Conservation (phyloP, 805 yeast species). For the Ogataea thermomethanolica region DNA sequence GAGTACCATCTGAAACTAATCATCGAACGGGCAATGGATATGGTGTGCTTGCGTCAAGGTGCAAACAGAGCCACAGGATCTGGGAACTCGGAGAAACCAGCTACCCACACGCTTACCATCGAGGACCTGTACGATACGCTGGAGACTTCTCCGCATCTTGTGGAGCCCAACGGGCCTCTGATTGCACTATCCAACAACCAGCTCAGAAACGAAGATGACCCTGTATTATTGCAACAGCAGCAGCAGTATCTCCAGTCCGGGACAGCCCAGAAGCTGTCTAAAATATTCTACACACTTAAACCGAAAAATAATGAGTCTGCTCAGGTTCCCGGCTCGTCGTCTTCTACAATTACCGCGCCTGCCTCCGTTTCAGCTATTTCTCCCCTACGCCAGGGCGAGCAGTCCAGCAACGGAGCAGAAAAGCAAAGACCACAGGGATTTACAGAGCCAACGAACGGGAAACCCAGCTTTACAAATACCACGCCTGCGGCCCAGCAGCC, state of each 20-base stretch:
- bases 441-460: constrained; percentile 2
- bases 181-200: constrained; percentile 46
- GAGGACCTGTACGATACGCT: constrained; percentile 68
- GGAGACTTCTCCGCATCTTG: constrained; percentile 59
- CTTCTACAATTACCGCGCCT: constrained; percentile 19
- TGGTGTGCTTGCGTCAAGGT: constrained; percentile 57
- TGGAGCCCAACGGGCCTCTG: constrained; percentile 65
- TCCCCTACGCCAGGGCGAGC: constrained; percentile 3
- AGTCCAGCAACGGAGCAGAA: constrained; percentile 5
- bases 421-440: background rate
- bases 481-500: constrained; percentile 15
- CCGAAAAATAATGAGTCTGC: constrained; percentile 10
- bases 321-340: constrained; percentile 15
- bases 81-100: background rate
- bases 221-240: constrained; percentile 20
- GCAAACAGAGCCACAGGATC: constrained; percentile 21
- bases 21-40: constrained; percentile 70
- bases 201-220: constrained; percentile 56
- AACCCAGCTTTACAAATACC: constrained; percentile 2
- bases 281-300: constrained; percentile 28
- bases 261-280: constrained; percentile 24
- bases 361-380: constrained; percentile 14
- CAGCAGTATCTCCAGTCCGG: constrained; percentile 8
- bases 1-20: constrained; percentile 76
- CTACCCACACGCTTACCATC: constrained; percentile 45